These are phyloP conservation scores for Starmera dryadoides DNA, from an alignment of 805 yeast species.

Conservation along the genomic window DNA sequence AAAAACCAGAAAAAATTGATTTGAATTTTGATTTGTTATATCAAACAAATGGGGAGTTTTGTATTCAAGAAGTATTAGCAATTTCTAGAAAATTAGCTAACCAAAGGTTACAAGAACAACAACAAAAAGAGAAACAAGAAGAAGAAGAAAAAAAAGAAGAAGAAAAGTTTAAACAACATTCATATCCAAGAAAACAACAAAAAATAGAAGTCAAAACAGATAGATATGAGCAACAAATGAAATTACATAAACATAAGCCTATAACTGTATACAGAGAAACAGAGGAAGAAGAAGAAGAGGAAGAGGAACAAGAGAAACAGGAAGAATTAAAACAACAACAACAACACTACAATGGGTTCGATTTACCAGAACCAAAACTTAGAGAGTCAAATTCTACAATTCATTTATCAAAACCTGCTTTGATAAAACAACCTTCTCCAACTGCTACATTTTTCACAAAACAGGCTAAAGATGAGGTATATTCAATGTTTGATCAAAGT, in stretches of 20 bases:
- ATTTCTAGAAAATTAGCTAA: constrained; percentile 26
- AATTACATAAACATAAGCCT: not conserved
- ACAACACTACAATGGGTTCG: no score
- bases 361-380: not conserved
- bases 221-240: no score
- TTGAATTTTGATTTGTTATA: constrained; percentile 54
- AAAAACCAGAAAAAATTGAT: constrained; percentile 50
- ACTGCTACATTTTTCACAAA: constrained; percentile 74
- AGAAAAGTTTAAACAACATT: not conserved
- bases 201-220: no score
- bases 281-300: not conserved
- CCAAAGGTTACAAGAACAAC: no score
- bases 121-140: no score
- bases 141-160: not conserved
- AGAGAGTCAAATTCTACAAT: constrained; percentile 15
- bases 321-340: constrained; percentile 4
- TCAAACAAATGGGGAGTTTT: constrained; percentile 40
- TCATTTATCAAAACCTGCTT: constrained; percentile 2
- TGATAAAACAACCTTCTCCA: constrained; percentile 49
- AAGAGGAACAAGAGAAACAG: constrained; percentile 1
- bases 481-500: constrained; percentile 66
- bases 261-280: not conserved
- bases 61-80: constrained; percentile 61
- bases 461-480: constrained; percentile 67
- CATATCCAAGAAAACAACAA: not conserved